Conservation (phyloP, 257 asterid genomes). For the Pogostemon cablin region DNA sequence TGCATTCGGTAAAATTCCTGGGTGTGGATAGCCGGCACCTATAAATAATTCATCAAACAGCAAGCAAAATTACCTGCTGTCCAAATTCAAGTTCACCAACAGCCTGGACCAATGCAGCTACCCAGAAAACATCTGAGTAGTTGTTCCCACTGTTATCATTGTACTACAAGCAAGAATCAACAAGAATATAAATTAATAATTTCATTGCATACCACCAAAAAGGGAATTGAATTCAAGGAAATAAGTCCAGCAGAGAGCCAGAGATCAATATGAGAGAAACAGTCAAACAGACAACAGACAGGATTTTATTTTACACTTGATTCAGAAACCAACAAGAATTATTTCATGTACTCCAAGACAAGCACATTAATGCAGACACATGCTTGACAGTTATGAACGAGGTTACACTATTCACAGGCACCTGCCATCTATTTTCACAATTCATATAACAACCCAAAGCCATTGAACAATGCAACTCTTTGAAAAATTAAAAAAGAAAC, state of each 20-base stretch:
- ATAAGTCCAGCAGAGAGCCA: conserved; percentile 8
- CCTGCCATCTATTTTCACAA: conserved; percentile 3
- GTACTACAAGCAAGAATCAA: conserved; percentile 53
- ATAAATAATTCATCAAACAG: conserved; percentile 2
- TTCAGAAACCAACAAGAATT: conserved; percentile 12
- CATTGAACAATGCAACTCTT: not conserved
- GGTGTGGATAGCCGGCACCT: too few species aligned
- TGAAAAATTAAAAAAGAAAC: conserved; percentile 1
- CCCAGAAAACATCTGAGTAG: conserved; percentile 95
- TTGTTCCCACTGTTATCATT: conserved; percentile 93
- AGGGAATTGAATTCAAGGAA: conserved; percentile 8
- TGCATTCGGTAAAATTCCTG: too few species aligned
- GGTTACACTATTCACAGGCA: not conserved
- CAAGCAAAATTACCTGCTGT: conserved; percentile 62
- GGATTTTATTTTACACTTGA: not conserved
- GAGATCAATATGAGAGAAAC: conserved; percentile 6
- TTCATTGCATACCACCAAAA: not conserved
- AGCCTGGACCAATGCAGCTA: conserved; percentile 88
- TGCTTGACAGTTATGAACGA: conserved; percentile 8
- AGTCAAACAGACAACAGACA: not conserved
- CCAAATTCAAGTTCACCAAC: conserved; percentile 97
- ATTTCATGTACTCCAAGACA: not conserved
- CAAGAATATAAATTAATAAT: conserved; percentile 6
- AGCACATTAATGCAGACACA: conserved; percentile 5
- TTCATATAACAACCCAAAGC: conserved; percentile 21